Percentiles rank a stretch among this genome's conserved stretches.
Conservation (phyloP, 305 asterid genomes). For the Fraxinus baroniana region DNA sequence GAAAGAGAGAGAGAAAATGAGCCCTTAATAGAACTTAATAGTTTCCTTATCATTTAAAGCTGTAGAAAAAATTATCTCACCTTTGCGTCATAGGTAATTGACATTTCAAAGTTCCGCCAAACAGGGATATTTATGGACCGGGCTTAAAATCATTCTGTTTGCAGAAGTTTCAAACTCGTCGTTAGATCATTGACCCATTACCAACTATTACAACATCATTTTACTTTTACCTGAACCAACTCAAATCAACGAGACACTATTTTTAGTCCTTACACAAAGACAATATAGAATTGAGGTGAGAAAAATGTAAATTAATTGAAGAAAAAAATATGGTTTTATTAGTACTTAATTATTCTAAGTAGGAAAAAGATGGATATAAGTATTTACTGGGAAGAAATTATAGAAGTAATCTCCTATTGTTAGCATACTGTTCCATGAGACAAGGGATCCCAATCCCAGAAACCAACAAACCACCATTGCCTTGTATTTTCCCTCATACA, state of each 20-base stretch:
- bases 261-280: not conserved
- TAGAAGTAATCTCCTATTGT: slow-evolving; percentile 79
- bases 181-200: not conserved
- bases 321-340: not conserved
- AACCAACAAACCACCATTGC: no score
- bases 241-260: not conserved
- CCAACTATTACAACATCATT: not conserved
- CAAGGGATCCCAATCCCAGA: no score
- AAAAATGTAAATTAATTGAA: not conserved
- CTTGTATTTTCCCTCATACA: no score
- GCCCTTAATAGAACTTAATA: not conserved
- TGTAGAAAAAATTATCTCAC: slow-evolving; percentile 34
- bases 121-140: not conserved
- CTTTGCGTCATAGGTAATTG: slow-evolving; percentile 44
- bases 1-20: not conserved
- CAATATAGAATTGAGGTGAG: not conserved
- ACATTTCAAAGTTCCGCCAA: not conserved
- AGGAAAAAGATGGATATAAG: not conserved
- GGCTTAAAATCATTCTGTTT: not conserved
- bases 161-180: not conserved
- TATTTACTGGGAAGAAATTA: slow-evolving; percentile 62
- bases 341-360: not conserved
- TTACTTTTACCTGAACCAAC: not conserved
- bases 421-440: slow-evolving; percentile 83
- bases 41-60: not conserved